Conservation (phyloP, 257 asterid species). For the Ballota nigra region DNA sequence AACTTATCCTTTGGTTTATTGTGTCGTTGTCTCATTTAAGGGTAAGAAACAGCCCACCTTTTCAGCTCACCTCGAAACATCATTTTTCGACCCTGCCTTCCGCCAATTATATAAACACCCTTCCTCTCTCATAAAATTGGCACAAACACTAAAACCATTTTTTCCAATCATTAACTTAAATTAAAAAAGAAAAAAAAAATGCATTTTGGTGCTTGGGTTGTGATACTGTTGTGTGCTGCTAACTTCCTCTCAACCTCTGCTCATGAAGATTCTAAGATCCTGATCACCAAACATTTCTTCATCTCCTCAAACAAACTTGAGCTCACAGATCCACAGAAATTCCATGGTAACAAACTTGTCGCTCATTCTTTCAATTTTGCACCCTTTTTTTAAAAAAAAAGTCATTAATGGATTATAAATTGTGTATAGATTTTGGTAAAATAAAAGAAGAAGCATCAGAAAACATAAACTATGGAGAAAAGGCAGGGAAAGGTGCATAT, state of each 20-base stretch:
- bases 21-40: background rate
- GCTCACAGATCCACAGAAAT: slow-evolving; percentile 2
- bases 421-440: slow-evolving; percentile 6
- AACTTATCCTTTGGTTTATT: no score
- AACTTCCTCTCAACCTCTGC: slow-evolving; percentile 25
- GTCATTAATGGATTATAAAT: no score
- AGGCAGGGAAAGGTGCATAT: slow-evolving; percentile 31
- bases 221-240: slow-evolving; percentile 23
- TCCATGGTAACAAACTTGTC: slow-evolving; percentile 25
- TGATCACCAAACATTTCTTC: slow-evolving; percentile 13
- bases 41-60: background rate
- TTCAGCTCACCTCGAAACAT: background rate
- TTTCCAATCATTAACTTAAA: slow-evolving; percentile 2
- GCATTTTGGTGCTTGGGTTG: slow-evolving; percentile 27
- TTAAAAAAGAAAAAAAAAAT: background rate
- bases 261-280: slow-evolving; percentile 26
- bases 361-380: background rate
- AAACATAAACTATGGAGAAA: slow-evolving; percentile 1
- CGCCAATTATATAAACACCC: slow-evolving; percentile 11
- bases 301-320: slow-evolving; percentile 16
- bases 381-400: background rate
- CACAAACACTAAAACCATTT: background rate
- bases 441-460: slow-evolving; percentile 12
- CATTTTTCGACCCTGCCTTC: background rate
- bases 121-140: background rate